Evolutionary conservation across 768 basidiomycete species (phyloP), one percentile per base, ranked within the genome.

Genomic region (Leccinum longicurvipes): DNA sequence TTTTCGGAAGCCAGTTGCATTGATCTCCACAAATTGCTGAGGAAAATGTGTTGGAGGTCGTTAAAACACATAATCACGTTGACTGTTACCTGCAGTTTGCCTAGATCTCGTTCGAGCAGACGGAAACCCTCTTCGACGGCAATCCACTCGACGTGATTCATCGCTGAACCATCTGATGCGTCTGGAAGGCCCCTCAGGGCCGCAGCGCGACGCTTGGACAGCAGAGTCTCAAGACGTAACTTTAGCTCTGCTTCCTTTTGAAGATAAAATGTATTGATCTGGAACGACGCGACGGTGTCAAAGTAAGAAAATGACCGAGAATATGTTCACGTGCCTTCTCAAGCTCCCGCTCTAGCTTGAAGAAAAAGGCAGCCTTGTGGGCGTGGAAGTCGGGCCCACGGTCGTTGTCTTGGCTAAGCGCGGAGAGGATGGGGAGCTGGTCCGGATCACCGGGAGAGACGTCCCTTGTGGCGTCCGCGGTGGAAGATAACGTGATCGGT

Each of bases 241-340:
- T 90, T 91, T 47, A 98, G 84, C 63, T 97, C 93, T 15, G 93
- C 91, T 72, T 99, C 96, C 72, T 95, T 98, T 73, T 94, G 93
- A 51, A 98, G 80, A 74, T 99, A 99, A 70, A 99, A 98, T 6
- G 86, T 83, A 73, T 99, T 98, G 76, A 99, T 98, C 96, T 99
- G 64, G 12, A 47, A 32, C 45, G 64, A 47, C 31, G 34, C 47
- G 64, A 48, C 29, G 56, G 51, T 42, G 28, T 57, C 53, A 50
- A 32, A 36, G 45, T 46, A 51, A 49, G 47, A 44, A 42, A 23
- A 41, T n/a, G n/a, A n/a, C n/a, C n/a, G n/a, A n/a, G n/a, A n/a
- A n/a, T n/a, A n/a, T 47, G 41, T 51, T 31, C 34, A 61, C 77
- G 60, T 62, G 89, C 96, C 85, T 98, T 99, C 74, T 98, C 97